Conservation (phyloP, 192 early-diverging fungal species). For the Backusella circina region DNA sequence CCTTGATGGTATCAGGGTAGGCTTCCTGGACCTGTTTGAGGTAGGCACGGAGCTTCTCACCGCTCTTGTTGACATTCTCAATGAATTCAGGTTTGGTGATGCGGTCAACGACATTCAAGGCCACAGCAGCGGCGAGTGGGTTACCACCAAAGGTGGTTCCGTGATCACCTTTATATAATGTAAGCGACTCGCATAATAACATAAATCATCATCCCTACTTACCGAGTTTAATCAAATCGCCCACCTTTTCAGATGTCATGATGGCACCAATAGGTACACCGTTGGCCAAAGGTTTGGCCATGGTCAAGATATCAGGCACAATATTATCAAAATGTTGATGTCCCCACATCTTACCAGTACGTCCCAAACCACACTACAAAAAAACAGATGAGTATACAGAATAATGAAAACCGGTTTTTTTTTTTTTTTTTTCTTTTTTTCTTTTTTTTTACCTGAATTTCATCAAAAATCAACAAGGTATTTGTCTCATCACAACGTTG, state of each 20-base stretch:
- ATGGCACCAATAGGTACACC: conserved; percentile 96
- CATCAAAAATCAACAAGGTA: conserved; percentile 92
- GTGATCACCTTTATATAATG: conserved; percentile 71
- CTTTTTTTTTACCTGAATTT: conserved; percentile 70
- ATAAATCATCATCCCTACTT: neutral
- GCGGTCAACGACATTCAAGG: conserved; percentile 64
- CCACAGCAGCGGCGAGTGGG: conserved; percentile 88
- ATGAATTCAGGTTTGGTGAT: conserved; percentile 75
- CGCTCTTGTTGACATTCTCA: conserved; percentile 58
- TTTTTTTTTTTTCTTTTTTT: neutral
- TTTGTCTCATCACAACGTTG: conserved; percentile 79
- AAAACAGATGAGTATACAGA: neutral
- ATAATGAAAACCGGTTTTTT: neutral
- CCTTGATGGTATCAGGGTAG: conserved; percentile 56
- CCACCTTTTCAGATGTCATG: conserved; percentile 72
- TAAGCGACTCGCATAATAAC: neutral
- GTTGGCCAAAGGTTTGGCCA: conserved; percentile 97
- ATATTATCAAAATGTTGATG: conserved; percentile 67
- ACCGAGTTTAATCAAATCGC: conserved; percentile 75
- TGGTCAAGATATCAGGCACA: conserved; percentile 87
- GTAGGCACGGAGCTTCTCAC: conserved; percentile 56
- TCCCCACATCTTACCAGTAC: conserved; percentile 87
- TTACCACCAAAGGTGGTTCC: conserved; percentile 98
- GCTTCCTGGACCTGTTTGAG: conserved; percentile 39
- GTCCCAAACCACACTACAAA: conserved; percentile 82